Percentiles rank a stretch among this genome's conserved stretches.
Conservation (phyloP, 2,329 filamentous ascomycete genomes). For the Annulohypoxylon truncatum region DNA sequence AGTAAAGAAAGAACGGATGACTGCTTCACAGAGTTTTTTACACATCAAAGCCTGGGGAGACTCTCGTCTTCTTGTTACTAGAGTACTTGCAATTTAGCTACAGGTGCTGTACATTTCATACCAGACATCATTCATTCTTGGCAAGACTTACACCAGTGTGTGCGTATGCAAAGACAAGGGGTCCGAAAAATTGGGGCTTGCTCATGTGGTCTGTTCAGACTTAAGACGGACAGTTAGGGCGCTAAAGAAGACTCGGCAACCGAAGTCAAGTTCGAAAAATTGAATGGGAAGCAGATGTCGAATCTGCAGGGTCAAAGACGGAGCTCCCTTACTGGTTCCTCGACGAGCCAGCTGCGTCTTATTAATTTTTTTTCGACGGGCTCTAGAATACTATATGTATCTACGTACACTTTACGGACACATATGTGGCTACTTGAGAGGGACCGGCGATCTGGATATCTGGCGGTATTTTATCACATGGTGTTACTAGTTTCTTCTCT, state of each 20-base stretch:
- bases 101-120: slow-evolving; percentile 12
- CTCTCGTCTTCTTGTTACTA: slow-evolving; percentile 11
- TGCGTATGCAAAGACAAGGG: slow-evolving; percentile 38
- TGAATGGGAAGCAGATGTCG: slow-evolving; percentile 28
- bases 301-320: slow-evolving; percentile 37
- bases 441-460: slow-evolving; percentile 34
- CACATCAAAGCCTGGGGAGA: slow-evolving; percentile 6
- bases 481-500: slow-evolving; percentile 19
- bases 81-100: slow-evolving; percentile 17
- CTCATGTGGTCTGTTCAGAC: slow-evolving; percentile 42
- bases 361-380: slow-evolving; percentile 22
- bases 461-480: slow-evolving; percentile 35
- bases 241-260: slow-evolving; percentile 44
- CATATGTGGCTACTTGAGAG: slow-evolving; percentile 1
- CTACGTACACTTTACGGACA: background rate
- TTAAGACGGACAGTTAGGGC: slow-evolving; percentile 38
- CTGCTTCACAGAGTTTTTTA: slow-evolving; percentile 8
- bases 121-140: slow-evolving; percentile 32
- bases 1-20: slow-evolving; percentile 14
- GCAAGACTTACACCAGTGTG: slow-evolving; percentile 36
- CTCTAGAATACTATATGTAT: slow-evolving; percentile 12
- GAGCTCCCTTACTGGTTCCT: slow-evolving; percentile 15
- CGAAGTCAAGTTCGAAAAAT: slow-evolving; percentile 31
- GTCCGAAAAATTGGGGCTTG: slow-evolving; percentile 40
- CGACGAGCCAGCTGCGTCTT: slow-evolving; percentile 27